Conservation (phyloP, 208 protist genomes). For the Trichomonas vaginalis region DNA sequence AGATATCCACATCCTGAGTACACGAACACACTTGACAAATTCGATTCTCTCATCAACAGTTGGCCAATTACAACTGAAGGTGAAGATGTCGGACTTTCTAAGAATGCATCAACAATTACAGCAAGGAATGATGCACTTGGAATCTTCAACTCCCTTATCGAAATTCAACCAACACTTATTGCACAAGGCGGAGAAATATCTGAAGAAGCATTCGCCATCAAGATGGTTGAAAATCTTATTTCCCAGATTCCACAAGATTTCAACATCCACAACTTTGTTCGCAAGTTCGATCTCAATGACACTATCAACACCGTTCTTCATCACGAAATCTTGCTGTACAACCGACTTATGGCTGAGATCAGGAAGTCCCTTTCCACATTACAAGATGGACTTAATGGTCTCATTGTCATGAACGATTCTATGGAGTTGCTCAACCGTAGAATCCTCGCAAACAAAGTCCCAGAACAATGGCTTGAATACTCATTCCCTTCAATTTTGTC, state of each 20-base stretch:
- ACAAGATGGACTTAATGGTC: slow-evolving; percentile 64
- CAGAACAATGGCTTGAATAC: slow-evolving; percentile 66
- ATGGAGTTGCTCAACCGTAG: slow-evolving; percentile 51
- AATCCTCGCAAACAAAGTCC: slow-evolving; percentile 59
- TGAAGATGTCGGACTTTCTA: background rate
- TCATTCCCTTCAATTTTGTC: slow-evolving; percentile 79
- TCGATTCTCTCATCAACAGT: background rate
- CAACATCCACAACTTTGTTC: background rate
- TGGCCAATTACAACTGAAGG: background rate
- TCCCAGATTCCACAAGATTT: background rate
- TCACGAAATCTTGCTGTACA: slow-evolving; percentile 56
- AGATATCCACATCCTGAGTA: background rate
- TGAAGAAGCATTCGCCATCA: background rate
- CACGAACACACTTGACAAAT: background rate
- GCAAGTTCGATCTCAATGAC: background rate
- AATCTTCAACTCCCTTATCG: background rate
- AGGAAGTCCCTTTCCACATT: slow-evolving; percentile 73
- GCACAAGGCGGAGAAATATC: background rate
- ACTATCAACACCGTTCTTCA: slow-evolving; percentile 72
- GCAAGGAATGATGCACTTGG: background rate
- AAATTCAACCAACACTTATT: background rate
- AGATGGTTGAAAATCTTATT: background rate
- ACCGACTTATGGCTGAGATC: slow-evolving; percentile 68
- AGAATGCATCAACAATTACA: slow-evolving; percentile 11
- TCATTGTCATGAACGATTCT: slow-evolving; percentile 50